A percentile compares a stretch with the other conserved stretches of the same genome.
Evolutionary conservation across 306 rosid genomes (phyloP).

Genomic region (Hylodesmum podocarpum): DNA sequence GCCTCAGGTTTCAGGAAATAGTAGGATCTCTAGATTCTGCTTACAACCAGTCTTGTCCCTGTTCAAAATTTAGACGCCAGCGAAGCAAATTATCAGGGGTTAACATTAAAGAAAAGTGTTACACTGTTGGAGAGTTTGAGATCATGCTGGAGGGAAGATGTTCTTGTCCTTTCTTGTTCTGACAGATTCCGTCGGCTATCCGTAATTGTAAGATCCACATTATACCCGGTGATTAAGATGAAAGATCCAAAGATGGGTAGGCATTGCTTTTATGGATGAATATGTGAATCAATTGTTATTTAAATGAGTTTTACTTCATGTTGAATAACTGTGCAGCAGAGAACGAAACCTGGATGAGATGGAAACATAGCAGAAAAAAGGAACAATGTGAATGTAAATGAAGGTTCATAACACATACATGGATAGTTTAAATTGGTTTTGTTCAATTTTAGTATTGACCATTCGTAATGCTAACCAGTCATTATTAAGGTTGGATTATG

Average conservation of each 20-base stretch:
- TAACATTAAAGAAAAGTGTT: constrained; percentile 79
- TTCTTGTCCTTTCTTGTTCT: constrained; percentile 73
- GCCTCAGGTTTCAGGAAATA: constrained; percentile 94
- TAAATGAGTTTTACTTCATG: no score
- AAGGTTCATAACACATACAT: no score
- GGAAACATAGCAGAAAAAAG: no score
- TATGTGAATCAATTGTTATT: no score
- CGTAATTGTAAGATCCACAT: no score
- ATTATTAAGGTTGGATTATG: background rate
- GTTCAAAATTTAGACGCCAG: constrained; percentile 48
- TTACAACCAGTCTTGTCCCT: constrained; percentile 60
- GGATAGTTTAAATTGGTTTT: background rate
- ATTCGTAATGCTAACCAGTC: background rate
- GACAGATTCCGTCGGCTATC: constrained; percentile 95
- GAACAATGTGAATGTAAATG: no score
- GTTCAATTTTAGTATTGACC: background rate
- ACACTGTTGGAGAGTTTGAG: constrained; percentile 78
- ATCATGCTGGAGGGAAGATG: constrained; percentile 94
- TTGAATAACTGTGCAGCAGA: no score
- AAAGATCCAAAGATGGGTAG: no score
- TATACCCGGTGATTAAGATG: no score
- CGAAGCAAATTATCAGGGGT: constrained; percentile 45
- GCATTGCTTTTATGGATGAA: no score
- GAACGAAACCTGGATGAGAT: no score
- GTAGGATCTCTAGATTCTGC: constrained; percentile 82